Evolutionary conservation across 2,329 filamentous ascomycete genomes (phyloP).

Genomic region (Alternaria alternata): DNA sequence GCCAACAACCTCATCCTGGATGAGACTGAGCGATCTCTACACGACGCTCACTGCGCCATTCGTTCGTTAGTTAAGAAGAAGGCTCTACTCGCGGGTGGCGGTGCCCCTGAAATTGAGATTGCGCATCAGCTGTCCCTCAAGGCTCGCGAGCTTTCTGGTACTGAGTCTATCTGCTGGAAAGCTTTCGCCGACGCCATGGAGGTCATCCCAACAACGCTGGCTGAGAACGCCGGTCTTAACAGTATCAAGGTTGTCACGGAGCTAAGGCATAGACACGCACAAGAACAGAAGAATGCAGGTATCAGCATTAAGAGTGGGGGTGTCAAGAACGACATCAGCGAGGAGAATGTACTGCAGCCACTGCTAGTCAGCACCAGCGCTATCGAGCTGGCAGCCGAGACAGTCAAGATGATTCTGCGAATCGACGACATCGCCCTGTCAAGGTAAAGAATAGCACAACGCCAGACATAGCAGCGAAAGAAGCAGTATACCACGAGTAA

Average conservation of each 20-base stretch:
- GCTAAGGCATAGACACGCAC: conserved; percentile 89
- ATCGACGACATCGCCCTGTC: conserved; percentile 71
- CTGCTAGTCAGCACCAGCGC: conserved; percentile 96
- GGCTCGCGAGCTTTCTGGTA: conserved; percentile 83
- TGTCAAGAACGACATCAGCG: conserved; percentile 94
- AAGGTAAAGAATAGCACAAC: conserved; percentile 32
- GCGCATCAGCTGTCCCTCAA: conserved; percentile 84
- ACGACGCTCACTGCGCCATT: conserved; percentile 97
- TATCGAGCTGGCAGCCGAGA: conserved; percentile 96
- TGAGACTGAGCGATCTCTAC: conserved; percentile 94
- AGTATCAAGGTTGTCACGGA: conserved; percentile 99
- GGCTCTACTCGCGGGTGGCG: conserved; percentile 95
- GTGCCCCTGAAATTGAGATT: conserved; percentile 96
- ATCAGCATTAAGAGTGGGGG: conserved; percentile 98
- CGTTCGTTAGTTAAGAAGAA: conserved; percentile 99
- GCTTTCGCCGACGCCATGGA: conserved; percentile 98
- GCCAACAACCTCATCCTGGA: conserved; percentile 95
- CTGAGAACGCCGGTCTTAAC: conserved; percentile 97
- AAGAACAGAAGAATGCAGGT: conserved; percentile 93
- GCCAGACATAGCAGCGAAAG: neutral
- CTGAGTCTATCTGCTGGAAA: conserved; percentile 98
- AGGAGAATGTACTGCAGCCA: conserved; percentile 96
- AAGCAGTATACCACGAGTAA: conserved; percentile 25
- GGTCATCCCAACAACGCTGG: conserved; percentile 93
- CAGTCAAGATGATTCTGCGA: conserved; percentile 90